Conservation (phyloP, 352 stramenopile species). For the Phytopythium delawarense region DNA sequence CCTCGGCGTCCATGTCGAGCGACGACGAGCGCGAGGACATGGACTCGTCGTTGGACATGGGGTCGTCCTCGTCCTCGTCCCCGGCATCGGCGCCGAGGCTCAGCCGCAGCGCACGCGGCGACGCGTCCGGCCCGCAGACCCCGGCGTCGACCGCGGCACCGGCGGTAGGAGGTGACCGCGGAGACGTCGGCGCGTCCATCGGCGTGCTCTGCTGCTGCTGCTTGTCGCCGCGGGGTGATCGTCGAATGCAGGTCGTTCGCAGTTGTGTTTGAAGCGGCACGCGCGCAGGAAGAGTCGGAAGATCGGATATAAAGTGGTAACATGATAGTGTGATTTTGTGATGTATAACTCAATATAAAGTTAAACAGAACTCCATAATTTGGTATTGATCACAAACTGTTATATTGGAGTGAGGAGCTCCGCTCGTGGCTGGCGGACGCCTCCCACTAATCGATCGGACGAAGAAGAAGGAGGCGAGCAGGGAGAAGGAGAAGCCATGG, state of each 20-base stretch:
- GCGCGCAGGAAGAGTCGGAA: not conserved
- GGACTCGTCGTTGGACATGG: conserved; percentile 60
- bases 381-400: not conserved
- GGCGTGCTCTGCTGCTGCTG: not conserved
- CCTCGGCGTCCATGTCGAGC: conserved; percentile 31
- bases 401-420: not conserved
- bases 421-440: not conserved
- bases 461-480: not conserved
- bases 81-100: not conserved
- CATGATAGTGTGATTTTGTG: not conserved
- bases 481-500: conserved; percentile 30
- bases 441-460: conserved; percentile 2
- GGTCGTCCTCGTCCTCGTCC: conserved; percentile 32
- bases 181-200: not conserved
- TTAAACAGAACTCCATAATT: not conserved
- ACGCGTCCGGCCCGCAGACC: conserved; percentile 8
- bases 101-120: conserved; percentile 2
- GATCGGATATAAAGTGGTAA: not conserved
- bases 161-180: not conserved
- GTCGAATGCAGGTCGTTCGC: not conserved
- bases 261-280: not conserved
- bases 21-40: conserved; percentile 51
- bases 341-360: not conserved
- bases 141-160: not conserved
- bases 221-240: not conserved